A percentile compares a stretch with the other conserved stretches of the same genome.
Conservation (phyloP, 768 basidiomycete species). For the Hydnomerulius pinastri region DNA sequence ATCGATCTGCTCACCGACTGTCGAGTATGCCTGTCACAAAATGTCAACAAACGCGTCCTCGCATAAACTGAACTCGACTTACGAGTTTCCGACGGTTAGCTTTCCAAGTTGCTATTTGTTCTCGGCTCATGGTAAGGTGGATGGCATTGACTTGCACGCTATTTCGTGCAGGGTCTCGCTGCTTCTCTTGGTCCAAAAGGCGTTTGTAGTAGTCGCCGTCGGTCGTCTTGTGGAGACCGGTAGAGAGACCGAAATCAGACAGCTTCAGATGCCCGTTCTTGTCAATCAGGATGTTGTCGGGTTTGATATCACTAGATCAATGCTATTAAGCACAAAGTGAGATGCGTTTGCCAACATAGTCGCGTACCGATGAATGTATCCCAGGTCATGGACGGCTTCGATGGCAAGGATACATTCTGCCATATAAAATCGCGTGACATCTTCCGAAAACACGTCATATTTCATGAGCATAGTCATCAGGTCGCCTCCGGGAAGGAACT, state of each 20-base stretch:
- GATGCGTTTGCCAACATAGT: background rate
- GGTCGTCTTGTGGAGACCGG: conserved; percentile 94
- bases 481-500: conserved; percentile 90
- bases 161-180: conserved; percentile 73
- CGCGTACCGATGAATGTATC: conserved; percentile 94
- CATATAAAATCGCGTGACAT: conserved; percentile 98
- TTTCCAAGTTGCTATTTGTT: conserved; percentile 98
- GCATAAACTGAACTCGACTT: conserved; percentile 18
- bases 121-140: conserved; percentile 94
- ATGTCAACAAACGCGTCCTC: conserved; percentile 4
- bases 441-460: conserved; percentile 98
- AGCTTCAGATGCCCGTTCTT: conserved; percentile 95
- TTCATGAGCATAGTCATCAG: conserved; percentile 99
- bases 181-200: conserved; percentile 76
- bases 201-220: conserved; percentile 94
- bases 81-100: conserved; percentile 96
- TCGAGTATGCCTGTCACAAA: conserved; percentile 83
- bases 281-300: conserved; percentile 98
- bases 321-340: conserved; percentile 1
- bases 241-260: conserved; percentile 97
- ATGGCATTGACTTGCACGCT: conserved; percentile 98
- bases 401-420: conserved; percentile 98
- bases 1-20: conserved; percentile 50
- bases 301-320: conserved; percentile 88
- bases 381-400: conserved; percentile 97